Base-by-base conservation (phyloP, 164 flowering plant genomes). In the Akebia trifoliata region DNA sequence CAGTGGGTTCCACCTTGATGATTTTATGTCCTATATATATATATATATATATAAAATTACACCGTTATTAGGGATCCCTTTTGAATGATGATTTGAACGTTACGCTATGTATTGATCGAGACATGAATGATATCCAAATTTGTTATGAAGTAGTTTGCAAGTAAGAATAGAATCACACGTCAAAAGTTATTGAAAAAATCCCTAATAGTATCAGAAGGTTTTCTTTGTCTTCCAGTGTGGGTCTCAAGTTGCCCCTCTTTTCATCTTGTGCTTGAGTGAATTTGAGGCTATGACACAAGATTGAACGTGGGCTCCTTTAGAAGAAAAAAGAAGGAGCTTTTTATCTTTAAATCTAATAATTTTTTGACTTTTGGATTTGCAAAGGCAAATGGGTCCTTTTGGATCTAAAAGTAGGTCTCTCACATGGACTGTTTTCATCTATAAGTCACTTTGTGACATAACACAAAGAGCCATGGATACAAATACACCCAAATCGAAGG, bases 391-490 rank as follows among this genome's bases (percentile, higher is more conserved):
- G 2, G 14, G 4, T 28, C 35, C 17, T 15, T 30, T 50, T 17
- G 8, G 34, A 30, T 50, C 11, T 31, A 7, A 50, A 50, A 18
- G 17, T 50, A 50, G 29, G 54, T 57, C 64, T 49, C 65, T 63
- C 74, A 71, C 74, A 66, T 71, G 74, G 68, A 29, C 44, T 71
- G 74, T 71, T 66, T 31, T 31, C 34, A 35, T 60, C 48, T 50
- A 50, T 51, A 59, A 51, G 26, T 50, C 71, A 53, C 65, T 49
- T 18, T 39, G 14, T 15, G 12, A 20, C 26, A 61, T 50, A 61
- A 61, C 9, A 35, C 32, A 31, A 40, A 36, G 47, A 22, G 31
- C 8, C 44, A 6, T 51, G 54, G 52, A 56, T 55, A 36, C 50
- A 58, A 68, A 59, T 55, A 58, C 37, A 38, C 54, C 50, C 34